phyloP scores from a whole-genome alignment of 2,329 filamentous ascomycete species.

The Xylaria sp. region DNA sequence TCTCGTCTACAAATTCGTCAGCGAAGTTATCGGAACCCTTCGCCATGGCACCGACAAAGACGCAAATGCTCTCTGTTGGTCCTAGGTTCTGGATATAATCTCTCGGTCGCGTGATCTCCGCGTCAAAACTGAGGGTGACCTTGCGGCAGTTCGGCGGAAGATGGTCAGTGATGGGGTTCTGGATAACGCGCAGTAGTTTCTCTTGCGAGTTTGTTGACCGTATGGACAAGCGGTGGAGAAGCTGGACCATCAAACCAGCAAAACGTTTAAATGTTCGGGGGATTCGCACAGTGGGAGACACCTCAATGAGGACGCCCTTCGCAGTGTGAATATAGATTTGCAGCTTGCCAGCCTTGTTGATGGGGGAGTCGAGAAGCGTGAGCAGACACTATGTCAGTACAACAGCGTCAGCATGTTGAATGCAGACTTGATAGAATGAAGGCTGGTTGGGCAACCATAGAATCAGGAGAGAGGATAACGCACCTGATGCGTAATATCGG shows the following conservation, averaged over 20 bases:
- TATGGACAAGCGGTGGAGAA: constrained; percentile 94
- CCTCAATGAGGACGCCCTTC: constrained; percentile 96
- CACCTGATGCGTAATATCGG: constrained; percentile 99
- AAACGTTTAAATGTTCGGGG: constrained; percentile 99
- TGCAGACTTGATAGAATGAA: constrained; percentile 46
- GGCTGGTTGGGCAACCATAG: constrained; percentile 38
- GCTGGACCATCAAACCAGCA: constrained; percentile 97
- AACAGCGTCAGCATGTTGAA: constrained; percentile 58
- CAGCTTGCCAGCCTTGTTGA: constrained; percentile 97
- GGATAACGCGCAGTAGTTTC: constrained; percentile 96
- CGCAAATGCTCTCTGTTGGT: constrained; percentile 91
- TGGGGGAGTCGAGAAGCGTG: constrained; percentile 94
- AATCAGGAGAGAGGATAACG: constrained; percentile 45
- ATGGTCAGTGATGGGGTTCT: constrained; percentile 97
- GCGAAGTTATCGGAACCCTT: constrained; percentile 97
- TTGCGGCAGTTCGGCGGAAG: constrained; percentile 97
- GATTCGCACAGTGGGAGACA: constrained; percentile 97
- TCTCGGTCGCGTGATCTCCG: constrained; percentile 83
- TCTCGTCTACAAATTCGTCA: constrained; percentile 92
- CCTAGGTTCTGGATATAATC: constrained; percentile 86
- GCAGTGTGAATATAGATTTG: constrained; percentile 99
- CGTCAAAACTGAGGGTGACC: constrained; percentile 94
- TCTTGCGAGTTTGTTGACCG: constrained; percentile 96
- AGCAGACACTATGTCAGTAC: constrained; percentile 79
- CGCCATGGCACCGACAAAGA: constrained; percentile 98